Evolutionary conservation across 129 eudicot species (phyloP).

Genomic region (Sambucus nigra): DNA sequence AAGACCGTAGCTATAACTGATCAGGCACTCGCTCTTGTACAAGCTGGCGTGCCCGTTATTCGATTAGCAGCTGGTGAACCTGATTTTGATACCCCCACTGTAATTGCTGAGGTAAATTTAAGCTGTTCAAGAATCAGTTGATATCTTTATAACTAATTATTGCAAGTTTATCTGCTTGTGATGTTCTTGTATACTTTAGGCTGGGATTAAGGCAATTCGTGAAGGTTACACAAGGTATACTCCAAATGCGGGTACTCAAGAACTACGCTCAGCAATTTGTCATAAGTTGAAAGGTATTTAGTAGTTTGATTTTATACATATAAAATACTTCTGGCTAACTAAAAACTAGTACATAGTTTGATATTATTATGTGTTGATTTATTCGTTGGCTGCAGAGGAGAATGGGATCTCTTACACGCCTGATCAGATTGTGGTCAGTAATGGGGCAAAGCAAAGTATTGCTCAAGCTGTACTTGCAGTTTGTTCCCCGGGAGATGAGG

Average conservation of each 20-base stretch:
- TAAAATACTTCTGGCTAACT: too few species aligned
- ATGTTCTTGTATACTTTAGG: constrained; percentile 29
- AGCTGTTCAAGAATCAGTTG: neutral
- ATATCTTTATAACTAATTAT: too few species aligned
- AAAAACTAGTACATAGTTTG: too few species aligned
- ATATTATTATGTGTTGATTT: too few species aligned
- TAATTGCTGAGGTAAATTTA: constrained; percentile 60
- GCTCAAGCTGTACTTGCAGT: constrained; percentile 91
- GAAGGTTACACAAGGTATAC: constrained; percentile 90
- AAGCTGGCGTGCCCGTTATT: constrained; percentile 97
- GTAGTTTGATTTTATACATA: neutral
- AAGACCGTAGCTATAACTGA: constrained; percentile 91
- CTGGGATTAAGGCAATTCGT: constrained; percentile 83
- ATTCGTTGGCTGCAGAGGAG: constrained; percentile 49
- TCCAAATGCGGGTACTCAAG: constrained; percentile 93
- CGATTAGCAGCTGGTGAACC: constrained; percentile 97
- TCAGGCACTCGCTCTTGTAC: constrained; percentile 87
- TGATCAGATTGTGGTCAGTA: constrained; percentile 85
- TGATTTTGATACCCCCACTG: constrained; percentile 88
- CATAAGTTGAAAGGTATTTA: constrained; percentile 73
- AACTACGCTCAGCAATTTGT: constrained; percentile 80
- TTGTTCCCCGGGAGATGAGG: constrained; percentile 99
- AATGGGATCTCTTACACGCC: constrained; percentile 78
- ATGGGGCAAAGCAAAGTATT: constrained; percentile 94
- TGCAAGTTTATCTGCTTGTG: neutral